Conservation (phyloP, 2,329 filamentous ascomycete species). For the Penicillium expansum region DNA sequence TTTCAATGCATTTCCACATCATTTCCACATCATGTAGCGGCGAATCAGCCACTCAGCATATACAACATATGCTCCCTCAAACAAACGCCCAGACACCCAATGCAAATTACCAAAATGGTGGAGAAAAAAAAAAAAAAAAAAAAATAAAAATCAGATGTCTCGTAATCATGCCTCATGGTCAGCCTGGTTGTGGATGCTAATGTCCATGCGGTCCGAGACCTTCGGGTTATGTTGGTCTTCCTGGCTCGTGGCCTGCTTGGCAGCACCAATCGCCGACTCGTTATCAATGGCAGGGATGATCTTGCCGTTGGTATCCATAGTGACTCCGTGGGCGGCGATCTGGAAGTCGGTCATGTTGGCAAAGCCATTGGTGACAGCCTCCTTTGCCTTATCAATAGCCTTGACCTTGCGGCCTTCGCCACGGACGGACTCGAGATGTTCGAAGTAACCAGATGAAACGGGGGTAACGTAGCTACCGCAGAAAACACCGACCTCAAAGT, state of each 20-base stretch:
- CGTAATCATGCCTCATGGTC: conserved; percentile 38
- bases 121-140: not conserved
- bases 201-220: conserved; percentile 55
- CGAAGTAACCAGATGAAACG: conserved; percentile 76
- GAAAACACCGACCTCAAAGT: conserved; percentile 91
- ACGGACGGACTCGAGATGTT: conserved; percentile 69
- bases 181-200: conserved; percentile 58
- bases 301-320: conserved; percentile 56
- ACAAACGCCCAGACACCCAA: conserved; percentile 25
- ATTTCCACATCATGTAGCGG: conserved; percentile 15
- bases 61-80: conserved; percentile 16
- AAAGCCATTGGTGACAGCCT: conserved; percentile 62
- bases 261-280: not conserved
- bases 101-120: conserved; percentile 15
- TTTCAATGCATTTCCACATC: conserved; percentile 17
- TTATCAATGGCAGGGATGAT: conserved; percentile 50
- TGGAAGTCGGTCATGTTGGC: conserved; percentile 60
- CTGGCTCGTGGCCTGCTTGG: not conserved
- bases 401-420: conserved; percentile 69
- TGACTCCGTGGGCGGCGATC: conserved; percentile 61
- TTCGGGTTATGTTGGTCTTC: conserved; percentile 37
- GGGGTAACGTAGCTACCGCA: conserved; percentile 81
- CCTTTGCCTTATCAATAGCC: conserved; percentile 61
- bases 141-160: conserved; percentile 5
- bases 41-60: conserved; percentile 13